These are phyloP conservation scores for Rubroboletus pulcherrimus DNA, from an alignment of 768 basidiomycete genomes.

Conservation along the genomic window DNA sequence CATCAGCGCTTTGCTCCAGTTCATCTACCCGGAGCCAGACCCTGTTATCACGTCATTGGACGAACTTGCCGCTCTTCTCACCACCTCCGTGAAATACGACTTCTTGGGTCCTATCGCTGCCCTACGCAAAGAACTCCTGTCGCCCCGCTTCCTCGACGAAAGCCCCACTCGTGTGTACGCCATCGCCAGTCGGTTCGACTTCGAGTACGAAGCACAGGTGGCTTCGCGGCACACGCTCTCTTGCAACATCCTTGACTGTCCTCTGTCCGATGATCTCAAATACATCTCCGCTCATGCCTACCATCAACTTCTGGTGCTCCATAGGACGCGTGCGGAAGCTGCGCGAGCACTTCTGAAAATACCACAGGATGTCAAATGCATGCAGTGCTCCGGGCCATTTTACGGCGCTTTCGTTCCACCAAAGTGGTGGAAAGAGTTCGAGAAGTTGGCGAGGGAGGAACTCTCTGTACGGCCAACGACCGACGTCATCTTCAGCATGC, in stretches of 20 bases:
- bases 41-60: conserved; percentile 51
- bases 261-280: conserved; percentile 58
- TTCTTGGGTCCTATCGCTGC: conserved; percentile 41
- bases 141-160: conserved; percentile 43
- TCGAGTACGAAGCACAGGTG: conserved; percentile 58
- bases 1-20: conserved; percentile 50
- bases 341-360: conserved; percentile 46
- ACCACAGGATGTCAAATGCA: conserved; percentile 54
- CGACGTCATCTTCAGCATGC: conserved; percentile 55
- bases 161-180: conserved; percentile 65
- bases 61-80: conserved; percentile 48
- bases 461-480: conserved; percentile 53
- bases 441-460: conserved; percentile 54
- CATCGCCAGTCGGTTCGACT: conserved; percentile 60
- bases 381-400: conserved; percentile 58
- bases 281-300: conserved; percentile 68
- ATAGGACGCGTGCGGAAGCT: conserved; percentile 48
- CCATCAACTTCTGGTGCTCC: conserved; percentile 58
- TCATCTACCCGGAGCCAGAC: conserved; percentile 59
- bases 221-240: conserved; percentile 59
- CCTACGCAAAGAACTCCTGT: conserved; percentile 51
- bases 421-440: conserved; percentile 68
- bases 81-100: conserved; percentile 63
- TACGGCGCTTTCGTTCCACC: conserved; percentile 48
- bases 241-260: conserved; percentile 51